Base-by-base conservation (phyloP, 768 basidiomycete genomes). In the Suillus lakei region DNA sequence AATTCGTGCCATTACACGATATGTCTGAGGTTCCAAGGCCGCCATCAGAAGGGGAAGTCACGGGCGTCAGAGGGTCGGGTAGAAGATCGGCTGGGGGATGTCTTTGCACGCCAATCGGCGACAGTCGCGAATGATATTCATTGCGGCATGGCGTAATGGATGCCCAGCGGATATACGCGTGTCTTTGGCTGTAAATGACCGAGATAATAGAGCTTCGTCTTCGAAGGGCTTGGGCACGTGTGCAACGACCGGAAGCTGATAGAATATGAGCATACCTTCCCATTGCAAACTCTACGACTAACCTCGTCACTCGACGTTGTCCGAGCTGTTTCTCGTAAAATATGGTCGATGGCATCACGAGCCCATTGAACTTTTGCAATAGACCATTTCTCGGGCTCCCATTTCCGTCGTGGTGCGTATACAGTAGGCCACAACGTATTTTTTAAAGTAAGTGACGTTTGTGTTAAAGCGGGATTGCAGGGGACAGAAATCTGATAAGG, bases 381-480 rank as follows among this genome's bases (percentile, higher is more conserved):
- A 4, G 89, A 85, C 92, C 95, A 94, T 7, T 79, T 78, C 66
- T 90, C 86, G 1, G 80, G 77, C 64, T 92, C 90, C 70, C 85
- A 86, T 72, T 88, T 92, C 66, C 88, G 83, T 39, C 84, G 84
- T 0, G 92, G 92, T 4, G 88, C 82, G 69, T 87, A 94, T 16
- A 88, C 78, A 13, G 92, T 92, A 9, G 97, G 97, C 97, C 97
- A 99, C n/a, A 93, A 77, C 1, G 84, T 75, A 44, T 85, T 84
- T 77, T 96, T 96, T 39, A 87, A 73, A 50, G 77, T 74, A 26
- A 94, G 80, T 8, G 95, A 91, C 16, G 82, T 81, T 0, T 79
- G 79, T 0, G 93, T 94, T 5, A 90, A 79, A 0, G 95, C 94
- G 13, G 88, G 82, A 16, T 84, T 81, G 36, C 79, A 76, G 1